phyloP scores from a whole-genome alignment of 108 stramenopile species.

The Fragilaria crotonensis region DNA sequence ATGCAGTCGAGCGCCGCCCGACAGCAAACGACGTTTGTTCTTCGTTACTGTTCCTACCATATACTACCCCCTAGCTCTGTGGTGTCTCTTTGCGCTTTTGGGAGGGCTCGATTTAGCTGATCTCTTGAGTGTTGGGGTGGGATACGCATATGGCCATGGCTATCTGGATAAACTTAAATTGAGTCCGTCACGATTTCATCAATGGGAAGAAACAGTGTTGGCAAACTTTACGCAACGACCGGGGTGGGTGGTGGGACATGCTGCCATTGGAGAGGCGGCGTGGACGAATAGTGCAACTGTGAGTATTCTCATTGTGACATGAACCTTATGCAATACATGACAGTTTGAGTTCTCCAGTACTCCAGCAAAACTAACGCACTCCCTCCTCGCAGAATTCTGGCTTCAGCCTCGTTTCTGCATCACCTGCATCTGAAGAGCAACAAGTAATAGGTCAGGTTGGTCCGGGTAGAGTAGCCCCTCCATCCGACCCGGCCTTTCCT shows the following conservation, averaged over 20 bases:
- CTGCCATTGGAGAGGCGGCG: constrained; percentile 27
- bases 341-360: no score
- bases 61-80: constrained; percentile 70
- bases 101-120: constrained; percentile 48
- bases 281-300: constrained; percentile 23
- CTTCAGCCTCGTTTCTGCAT: neutral
- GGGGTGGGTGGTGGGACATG: constrained; percentile 35
- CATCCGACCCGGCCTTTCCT: neutral
- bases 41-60: constrained; percentile 47
- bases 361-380: no score
- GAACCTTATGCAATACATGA: no score
- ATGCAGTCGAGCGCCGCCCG: constrained; percentile 59
- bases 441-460: no score
- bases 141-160: constrained; percentile 58
- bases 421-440: no score
- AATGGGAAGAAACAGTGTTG: constrained; percentile 40
- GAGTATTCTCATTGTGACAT: no score
- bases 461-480: no score
- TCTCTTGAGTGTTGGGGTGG: constrained; percentile 60
- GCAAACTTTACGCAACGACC: constrained; percentile 14
- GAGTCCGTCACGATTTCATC: constrained; percentile 14
- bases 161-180: constrained; percentile 28
- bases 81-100: constrained; percentile 63
- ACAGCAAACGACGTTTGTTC: constrained; percentile 51
- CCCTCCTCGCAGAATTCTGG: no score